Evolutionary conservation across 306 rosid species (phyloP).

Genomic region (Cicer judaicum): DNA sequence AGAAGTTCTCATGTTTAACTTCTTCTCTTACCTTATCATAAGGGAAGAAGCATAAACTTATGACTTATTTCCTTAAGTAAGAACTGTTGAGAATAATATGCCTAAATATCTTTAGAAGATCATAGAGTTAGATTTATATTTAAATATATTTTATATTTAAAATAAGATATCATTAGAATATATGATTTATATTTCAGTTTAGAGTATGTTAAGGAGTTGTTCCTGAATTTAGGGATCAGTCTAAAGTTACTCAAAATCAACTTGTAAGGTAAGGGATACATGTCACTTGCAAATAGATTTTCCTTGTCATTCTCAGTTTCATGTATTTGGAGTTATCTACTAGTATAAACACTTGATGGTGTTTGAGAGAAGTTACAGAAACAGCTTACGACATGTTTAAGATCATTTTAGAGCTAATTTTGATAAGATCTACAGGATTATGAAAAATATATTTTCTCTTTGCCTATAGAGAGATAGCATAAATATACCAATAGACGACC

Average conservation of each 20-base stretch:
- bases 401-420: background rate
- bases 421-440: background rate
- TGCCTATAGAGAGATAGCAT: background rate
- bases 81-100: background rate
- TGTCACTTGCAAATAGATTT: background rate
- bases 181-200: too few relatives aligned
- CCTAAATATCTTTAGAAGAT: too few relatives aligned
- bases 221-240: too few relatives aligned
- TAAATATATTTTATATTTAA: too few relatives aligned
- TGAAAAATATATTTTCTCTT: background rate
- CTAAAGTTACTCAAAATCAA: background rate
- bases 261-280: background rate
- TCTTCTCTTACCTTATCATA: background rate
- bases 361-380: background rate
- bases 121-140: too few relatives aligned
- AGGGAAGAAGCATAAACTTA: background rate
- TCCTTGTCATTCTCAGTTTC: too few relatives aligned
- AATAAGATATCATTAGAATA: too few relatives aligned
- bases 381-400: background rate
- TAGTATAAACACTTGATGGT: too few relatives aligned
- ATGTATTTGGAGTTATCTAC: too few relatives aligned
- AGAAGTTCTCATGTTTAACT: background rate
- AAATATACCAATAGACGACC: slow-evolving; percentile 80
- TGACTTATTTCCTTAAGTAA: background rate
- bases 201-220: too few relatives aligned